Conservation (phyloP, 2,329 filamentous ascomycete genomes). For the Cordyceps fumosorosea region DNA sequence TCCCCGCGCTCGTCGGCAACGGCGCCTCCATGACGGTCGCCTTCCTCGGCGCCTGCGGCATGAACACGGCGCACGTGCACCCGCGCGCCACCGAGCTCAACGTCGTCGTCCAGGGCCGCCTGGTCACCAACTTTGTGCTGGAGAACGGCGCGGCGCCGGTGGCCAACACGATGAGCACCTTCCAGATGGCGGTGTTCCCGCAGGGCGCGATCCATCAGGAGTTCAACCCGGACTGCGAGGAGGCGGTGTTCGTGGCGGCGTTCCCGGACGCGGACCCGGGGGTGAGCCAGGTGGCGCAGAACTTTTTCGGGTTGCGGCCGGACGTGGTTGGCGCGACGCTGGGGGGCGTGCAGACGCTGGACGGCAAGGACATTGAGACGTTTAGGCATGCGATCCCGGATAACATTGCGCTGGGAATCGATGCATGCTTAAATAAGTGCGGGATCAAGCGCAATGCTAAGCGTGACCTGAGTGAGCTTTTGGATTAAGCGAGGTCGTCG, state of each 20-base stretch:
- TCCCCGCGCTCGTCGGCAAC: slow-evolving; percentile 44
- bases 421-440: slow-evolving; percentile 44
- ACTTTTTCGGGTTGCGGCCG: slow-evolving; percentile 36
- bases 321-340: slow-evolving; percentile 34
- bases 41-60: slow-evolving; percentile 42
- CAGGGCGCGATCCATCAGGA: slow-evolving; percentile 44
- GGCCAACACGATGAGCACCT: slow-evolving; percentile 30
- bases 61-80: slow-evolving; percentile 45
- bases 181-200: slow-evolving; percentile 43
- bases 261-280: slow-evolving; percentile 42
- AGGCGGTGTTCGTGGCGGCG: slow-evolving; percentile 41
- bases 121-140: slow-evolving; percentile 37
- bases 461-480: slow-evolving; percentile 22
- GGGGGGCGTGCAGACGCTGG: slow-evolving; percentile 29
- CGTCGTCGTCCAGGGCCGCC: slow-evolving; percentile 36
- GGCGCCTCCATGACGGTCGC: slow-evolving; percentile 41
- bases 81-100: slow-evolving; percentile 42
- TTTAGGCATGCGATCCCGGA: slow-evolving; percentile 37
- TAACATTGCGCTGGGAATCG: slow-evolving; percentile 45
- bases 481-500: neutral
- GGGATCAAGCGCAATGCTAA: slow-evolving; percentile 31
- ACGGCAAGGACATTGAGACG: slow-evolving; percentile 33
- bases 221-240: slow-evolving; percentile 44
- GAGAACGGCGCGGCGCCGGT: slow-evolving; percentile 36
- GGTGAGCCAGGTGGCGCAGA: slow-evolving; percentile 38